Conservation (phyloP, 257 asterid species). For the Solanum clarkiae region DNA sequence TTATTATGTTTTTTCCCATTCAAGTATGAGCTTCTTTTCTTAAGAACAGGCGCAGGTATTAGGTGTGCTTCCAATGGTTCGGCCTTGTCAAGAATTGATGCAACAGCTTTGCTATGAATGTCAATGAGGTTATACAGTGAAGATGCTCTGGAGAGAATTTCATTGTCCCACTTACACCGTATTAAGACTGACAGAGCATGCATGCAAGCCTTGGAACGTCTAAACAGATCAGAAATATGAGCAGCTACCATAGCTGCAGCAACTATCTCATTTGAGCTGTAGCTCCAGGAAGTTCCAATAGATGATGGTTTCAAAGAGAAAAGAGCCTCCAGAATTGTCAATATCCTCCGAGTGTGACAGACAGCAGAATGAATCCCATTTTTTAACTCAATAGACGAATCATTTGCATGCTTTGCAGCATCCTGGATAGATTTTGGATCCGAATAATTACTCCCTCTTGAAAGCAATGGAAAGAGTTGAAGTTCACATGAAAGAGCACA, state of each 20-base stretch:
- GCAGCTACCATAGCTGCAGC: slow-evolving; percentile 99
- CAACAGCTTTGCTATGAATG: slow-evolving; percentile 84
- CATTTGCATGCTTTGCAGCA: slow-evolving; percentile 35
- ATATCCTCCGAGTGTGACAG: slow-evolving; percentile 72
- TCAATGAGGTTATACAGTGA: slow-evolving; percentile 91
- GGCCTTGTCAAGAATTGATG: slow-evolving; percentile 83
- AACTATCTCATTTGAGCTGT: slow-evolving; percentile 89
- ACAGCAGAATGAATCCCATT: slow-evolving; percentile 75
- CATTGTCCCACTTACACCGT: slow-evolving; percentile 86
- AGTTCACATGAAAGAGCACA: slow-evolving; percentile 97
- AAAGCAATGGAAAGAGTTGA: slow-evolving; percentile 74
- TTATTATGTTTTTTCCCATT: slow-evolving; percentile 40
- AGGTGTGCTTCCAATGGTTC: slow-evolving; percentile 91
- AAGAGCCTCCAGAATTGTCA: slow-evolving; percentile 93
- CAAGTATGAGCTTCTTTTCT: slow-evolving; percentile 33
- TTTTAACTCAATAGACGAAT: slow-evolving; percentile 34
- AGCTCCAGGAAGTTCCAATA: slow-evolving; percentile 81
- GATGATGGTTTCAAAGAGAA: slow-evolving; percentile 96
- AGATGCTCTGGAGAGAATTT: slow-evolving; percentile 75
- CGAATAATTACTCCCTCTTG: slow-evolving; percentile 35
- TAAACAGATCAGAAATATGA: slow-evolving; percentile 87
- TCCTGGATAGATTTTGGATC: slow-evolving; percentile 17
- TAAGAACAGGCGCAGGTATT: slow-evolving; percentile 40
- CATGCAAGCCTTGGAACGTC: slow-evolving; percentile 95
- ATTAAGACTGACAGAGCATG: slow-evolving; percentile 74